Evolutionary conservation across 1,284 basidiomycete species (phyloP).

Genomic region (Fomitopsis pinicola): DNA sequence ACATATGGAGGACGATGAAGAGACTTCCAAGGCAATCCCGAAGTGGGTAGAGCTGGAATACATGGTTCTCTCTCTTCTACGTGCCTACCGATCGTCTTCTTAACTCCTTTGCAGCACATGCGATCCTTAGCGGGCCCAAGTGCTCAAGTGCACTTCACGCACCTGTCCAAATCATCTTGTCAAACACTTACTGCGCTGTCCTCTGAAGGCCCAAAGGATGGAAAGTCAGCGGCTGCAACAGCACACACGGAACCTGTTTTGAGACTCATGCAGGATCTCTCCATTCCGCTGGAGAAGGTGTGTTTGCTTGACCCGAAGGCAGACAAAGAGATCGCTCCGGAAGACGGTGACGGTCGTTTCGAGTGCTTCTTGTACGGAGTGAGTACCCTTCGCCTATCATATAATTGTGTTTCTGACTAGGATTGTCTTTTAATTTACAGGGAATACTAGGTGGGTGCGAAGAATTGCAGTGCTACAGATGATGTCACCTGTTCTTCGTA

Average conservation of each 20-base stretch:
- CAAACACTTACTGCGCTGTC: slow-evolving; percentile 50
- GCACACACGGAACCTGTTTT: slow-evolving; percentile 64
- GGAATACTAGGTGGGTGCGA: slow-evolving; percentile 52
- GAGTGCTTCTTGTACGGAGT: slow-evolving; percentile 87
- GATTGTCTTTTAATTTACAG: slow-evolving; percentile 25
- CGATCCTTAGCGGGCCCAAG: slow-evolving; percentile 65
- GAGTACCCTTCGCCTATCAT: slow-evolving; percentile 20
- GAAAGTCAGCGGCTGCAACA: slow-evolving; percentile 41
- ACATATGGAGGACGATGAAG: slow-evolving; percentile 95
- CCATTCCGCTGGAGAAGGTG: slow-evolving; percentile 55
- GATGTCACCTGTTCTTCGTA: slow-evolving; percentile 14
- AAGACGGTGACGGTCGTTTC: slow-evolving; percentile 72
- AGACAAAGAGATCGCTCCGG: slow-evolving; percentile 58
- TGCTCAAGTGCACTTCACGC: slow-evolving; percentile 76
- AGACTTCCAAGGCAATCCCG: slow-evolving; percentile 64
- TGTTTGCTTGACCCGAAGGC: slow-evolving; percentile 91
- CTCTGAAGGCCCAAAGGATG: slow-evolving; percentile 14
- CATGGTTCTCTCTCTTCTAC: slow-evolving; percentile 24
- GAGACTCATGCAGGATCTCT: slow-evolving; percentile 53
- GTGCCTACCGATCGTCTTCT: not conserved
- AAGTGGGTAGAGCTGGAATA: slow-evolving; percentile 91
- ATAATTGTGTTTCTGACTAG: not conserved
- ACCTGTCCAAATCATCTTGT: slow-evolving; percentile 71
- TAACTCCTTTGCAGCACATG: slow-evolving; percentile 67
- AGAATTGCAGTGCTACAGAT: not conserved